Percentiles rank a stretch among this genome's conserved stretches.
These are phyloP conservation scores for Xylaria intraflava DNA, from an alignment of 495 filamentous ascomycete genomes.

Conservation along the genomic window DNA sequence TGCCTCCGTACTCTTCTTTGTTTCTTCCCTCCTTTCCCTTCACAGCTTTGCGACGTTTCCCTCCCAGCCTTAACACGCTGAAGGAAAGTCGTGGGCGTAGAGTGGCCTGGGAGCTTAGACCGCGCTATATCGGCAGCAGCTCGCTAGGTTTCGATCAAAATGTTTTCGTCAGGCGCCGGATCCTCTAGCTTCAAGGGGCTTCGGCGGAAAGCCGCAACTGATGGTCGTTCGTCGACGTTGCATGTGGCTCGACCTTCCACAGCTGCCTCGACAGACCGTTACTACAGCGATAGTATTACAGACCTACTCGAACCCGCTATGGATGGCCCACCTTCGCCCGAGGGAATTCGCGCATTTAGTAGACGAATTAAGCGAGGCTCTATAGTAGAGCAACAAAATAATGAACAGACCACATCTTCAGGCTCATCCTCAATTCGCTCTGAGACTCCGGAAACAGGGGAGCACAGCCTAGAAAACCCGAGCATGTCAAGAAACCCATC, in stretches of 20 bases:
- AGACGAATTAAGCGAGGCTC: slow-evolving; percentile 45
- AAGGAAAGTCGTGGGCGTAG: slow-evolving; percentile 12
- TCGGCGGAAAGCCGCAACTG: slow-evolving; percentile 6
- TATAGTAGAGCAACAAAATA: slow-evolving; percentile 36
- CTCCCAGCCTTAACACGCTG: slow-evolving; percentile 20
- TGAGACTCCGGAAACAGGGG: slow-evolving; percentile 38
- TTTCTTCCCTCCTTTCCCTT: background rate
- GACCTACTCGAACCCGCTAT: slow-evolving; percentile 42
- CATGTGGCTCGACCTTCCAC: slow-evolving; percentile 14
- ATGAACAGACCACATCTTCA: slow-evolving; percentile 42
- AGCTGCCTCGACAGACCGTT: slow-evolving; percentile 9
- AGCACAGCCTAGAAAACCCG: slow-evolving; percentile 34
- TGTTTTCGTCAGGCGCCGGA: slow-evolving; percentile 21
- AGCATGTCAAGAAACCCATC: slow-evolving; percentile 46
- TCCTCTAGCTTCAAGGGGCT: slow-evolving; percentile 18
- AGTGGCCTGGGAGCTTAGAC: slow-evolving; percentile 12
- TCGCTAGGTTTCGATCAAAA: slow-evolving; percentile 6
- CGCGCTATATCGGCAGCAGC: slow-evolving; percentile 3
- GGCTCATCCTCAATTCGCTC: slow-evolving; percentile 42
- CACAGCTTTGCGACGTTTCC: slow-evolving; percentile 2
- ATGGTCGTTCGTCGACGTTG: slow-evolving; percentile 7
- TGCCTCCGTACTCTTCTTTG: slow-evolving; percentile 12
- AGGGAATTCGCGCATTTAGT: slow-evolving; percentile 45
- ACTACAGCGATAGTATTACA: slow-evolving; percentile 24
- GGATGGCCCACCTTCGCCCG: slow-evolving; percentile 49